phyloP scores from a whole-genome alignment of 768 basidiomycete species.

The Cyathus striatus region DNA sequence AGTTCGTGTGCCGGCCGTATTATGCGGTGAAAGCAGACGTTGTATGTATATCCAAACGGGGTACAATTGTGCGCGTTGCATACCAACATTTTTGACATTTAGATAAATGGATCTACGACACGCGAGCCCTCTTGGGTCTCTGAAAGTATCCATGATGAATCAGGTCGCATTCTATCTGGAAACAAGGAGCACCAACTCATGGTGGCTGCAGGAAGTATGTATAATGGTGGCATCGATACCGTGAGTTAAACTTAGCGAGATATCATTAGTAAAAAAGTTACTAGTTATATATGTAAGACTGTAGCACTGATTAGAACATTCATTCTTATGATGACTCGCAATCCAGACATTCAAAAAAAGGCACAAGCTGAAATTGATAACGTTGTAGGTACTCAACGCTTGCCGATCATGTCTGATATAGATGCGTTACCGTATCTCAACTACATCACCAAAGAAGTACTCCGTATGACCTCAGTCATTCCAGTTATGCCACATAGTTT shows the following conservation, averaged over 20 bases:
- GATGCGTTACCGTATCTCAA: conserved; percentile 28
- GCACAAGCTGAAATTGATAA: conserved; percentile 38
- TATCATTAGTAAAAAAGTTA: not conserved
- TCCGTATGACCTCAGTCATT: conserved; percentile 17
- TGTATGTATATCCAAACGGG: not conserved
- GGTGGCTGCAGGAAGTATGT: not conserved
- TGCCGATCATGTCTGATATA: conserved; percentile 32
- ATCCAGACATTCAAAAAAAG: conserved; percentile 34
- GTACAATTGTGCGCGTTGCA: not conserved
- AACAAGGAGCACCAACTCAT: not conserved
- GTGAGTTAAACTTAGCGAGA: not conserved
- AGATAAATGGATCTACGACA: not conserved
- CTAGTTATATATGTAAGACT: conserved; percentile 24
- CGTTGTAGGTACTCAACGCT: conserved; percentile 26
- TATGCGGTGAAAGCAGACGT: not conserved
- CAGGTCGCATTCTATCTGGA: not conserved
- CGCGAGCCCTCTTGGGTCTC: not conserved
- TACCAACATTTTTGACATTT: not conserved
- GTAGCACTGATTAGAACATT: conserved; percentile 33
- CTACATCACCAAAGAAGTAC: conserved; percentile 27
- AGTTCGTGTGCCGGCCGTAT: not conserved
- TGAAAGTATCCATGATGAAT: not conserved
- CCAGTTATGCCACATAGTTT: not conserved
- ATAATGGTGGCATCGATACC: not conserved
- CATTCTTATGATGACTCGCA: conserved; percentile 36